These are phyloP conservation scores for Trichoderma sp. DNA, from an alignment of 2,329 filamentous ascomycete genomes.

Conservation along the genomic window DNA sequence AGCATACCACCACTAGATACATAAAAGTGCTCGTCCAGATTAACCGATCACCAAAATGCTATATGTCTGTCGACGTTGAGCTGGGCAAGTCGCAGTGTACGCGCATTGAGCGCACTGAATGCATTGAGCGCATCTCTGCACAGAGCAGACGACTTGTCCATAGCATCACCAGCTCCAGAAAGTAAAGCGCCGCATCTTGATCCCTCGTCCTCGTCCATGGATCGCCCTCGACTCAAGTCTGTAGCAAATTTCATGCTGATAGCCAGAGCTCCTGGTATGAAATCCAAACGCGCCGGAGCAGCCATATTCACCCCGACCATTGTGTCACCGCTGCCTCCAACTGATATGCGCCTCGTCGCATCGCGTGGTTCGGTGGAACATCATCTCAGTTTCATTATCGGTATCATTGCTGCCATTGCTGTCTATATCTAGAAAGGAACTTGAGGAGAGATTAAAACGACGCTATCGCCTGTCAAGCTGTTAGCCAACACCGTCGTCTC, in stretches of 20 bases:
- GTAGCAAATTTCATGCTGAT: background rate
- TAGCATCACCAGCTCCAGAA: background rate
- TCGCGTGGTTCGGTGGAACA: background rate
- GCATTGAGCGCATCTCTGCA: too few relatives aligned
- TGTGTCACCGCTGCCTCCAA: background rate
- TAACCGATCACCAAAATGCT: background rate
- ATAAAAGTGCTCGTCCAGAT: background rate
- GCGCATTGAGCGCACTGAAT: too few relatives aligned
- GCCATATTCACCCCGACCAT: background rate
- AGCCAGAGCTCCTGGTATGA: background rate
- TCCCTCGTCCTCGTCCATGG: background rate
- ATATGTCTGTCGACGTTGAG: background rate
- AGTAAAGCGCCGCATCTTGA: background rate
- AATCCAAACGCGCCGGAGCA: background rate
- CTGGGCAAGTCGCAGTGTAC: background rate
- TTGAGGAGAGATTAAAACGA: conserved; percentile 70
- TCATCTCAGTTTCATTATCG: background rate
- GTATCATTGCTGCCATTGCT: conserved; percentile 20
- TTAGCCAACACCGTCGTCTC: conserved; percentile 29
- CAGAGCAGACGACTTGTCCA: background rate
- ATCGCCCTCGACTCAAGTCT: background rate
- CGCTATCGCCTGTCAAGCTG: conserved; percentile 62
- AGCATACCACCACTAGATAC: conserved; percentile 16
- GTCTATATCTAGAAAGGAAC: conserved; percentile 42
- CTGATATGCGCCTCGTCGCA: conserved; percentile 2